phyloP scores from a whole-genome alignment of 2,329 filamentous ascomycete species.

The Colletotrichum sp. region DNA sequence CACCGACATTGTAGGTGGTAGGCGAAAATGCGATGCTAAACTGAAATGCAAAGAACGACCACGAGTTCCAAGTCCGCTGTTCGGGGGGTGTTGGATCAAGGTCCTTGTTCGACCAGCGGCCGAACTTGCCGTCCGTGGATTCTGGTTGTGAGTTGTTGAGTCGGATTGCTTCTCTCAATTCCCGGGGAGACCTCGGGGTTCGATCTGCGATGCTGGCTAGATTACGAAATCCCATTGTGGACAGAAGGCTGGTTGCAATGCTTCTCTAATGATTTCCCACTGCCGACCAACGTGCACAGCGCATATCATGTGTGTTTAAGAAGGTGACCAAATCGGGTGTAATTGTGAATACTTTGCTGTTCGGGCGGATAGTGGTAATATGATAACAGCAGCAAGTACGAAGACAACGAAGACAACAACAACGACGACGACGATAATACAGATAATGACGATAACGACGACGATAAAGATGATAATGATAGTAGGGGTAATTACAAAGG shows the following conservation, averaged over 20 bases:
- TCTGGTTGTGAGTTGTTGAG: neutral
- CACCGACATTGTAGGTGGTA: slow-evolving; percentile 3
- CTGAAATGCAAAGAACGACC: neutral
- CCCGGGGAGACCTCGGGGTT: neutral
- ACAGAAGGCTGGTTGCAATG: neutral
- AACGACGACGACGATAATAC: neutral
- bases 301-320: neutral
- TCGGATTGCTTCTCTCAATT: neutral
- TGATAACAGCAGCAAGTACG: neutral
- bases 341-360: accelerated
- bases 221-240: neutral
- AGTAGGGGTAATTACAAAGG: neutral
- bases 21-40: neutral
- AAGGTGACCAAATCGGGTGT: neutral
- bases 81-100: neutral
- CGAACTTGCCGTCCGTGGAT: neutral
- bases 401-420: neutral
- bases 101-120: neutral
- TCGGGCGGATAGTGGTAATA: neutral
- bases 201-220: neutral
- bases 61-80: neutral
- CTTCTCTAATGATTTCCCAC: neutral
- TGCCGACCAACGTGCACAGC: neutral
- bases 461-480: accelerated
- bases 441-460: neutral